phyloP scores from a whole-genome alignment of 108 stramenopile species.

The Cyclotella cryptica region DNA sequence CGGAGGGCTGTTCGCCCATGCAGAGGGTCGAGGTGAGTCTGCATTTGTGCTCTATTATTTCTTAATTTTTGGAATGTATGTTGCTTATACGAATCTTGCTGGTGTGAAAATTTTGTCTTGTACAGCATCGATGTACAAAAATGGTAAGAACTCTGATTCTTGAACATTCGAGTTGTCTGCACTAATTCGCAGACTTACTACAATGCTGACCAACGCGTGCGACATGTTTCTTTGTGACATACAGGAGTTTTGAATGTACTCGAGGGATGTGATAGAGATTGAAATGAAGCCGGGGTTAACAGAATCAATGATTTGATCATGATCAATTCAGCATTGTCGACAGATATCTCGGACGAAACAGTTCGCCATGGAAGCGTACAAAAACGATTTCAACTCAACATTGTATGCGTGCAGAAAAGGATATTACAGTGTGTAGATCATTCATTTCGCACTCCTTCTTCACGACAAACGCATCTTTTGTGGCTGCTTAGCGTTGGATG shows the following conservation, averaged over 20 bases:
- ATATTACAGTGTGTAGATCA: too few relatives aligned
- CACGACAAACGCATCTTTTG: too few relatives aligned
- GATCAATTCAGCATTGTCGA: too few relatives aligned
- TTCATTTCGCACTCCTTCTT: too few relatives aligned
- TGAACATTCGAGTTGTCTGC: not conserved
- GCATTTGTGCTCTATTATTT: not conserved
- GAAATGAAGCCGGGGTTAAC: constrained; percentile 71
- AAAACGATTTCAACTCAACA: too few relatives aligned
- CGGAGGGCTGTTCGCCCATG: constrained; percentile 71
- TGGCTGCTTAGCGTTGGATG: too few relatives aligned
- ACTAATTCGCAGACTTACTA: not conserved
- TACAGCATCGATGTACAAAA: constrained; percentile 86
- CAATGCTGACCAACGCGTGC: too few relatives aligned
- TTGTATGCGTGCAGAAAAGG: too few relatives aligned
- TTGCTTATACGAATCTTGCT: not conserved
- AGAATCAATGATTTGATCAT: constrained; percentile 42
- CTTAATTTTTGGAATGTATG: not conserved
- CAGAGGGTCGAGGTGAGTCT: constrained; percentile 57
- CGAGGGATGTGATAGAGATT: constrained; percentile 83
- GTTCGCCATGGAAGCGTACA: too few relatives aligned
- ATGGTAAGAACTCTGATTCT: constrained; percentile 54
- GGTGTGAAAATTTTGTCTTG: not conserved
- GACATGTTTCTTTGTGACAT: not conserved
- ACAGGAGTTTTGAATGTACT: constrained; percentile 88
- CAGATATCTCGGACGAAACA: too few relatives aligned